A percentile compares a stretch with the other conserved stretches of the same genome.
Conservation (phyloP, 768 basidiomycete genomes). For the Russula compacta region DNA sequence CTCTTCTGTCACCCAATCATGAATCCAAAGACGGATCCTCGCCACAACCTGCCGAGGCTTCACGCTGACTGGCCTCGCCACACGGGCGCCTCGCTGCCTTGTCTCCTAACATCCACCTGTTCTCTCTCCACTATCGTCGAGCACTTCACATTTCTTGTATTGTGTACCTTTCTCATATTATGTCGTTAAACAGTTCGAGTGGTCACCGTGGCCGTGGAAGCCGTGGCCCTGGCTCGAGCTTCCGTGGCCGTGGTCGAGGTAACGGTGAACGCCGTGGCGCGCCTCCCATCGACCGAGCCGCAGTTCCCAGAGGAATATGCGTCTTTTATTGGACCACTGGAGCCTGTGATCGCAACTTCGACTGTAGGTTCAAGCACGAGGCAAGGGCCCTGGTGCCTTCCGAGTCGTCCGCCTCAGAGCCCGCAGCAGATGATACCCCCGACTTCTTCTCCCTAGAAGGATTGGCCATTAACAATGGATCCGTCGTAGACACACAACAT, state of each 20-base stretch:
- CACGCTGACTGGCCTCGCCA: too few species aligned
- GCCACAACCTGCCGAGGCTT: not conserved
- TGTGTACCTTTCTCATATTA: not conserved
- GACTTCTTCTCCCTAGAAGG: conserved; percentile 23
- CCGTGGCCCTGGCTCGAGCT: not conserved
- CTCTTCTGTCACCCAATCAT: too few species aligned
- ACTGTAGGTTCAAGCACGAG: conserved; percentile 25
- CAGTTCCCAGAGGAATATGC: conserved; percentile 23
- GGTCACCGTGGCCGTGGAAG: conserved; percentile 1
- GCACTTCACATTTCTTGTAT: not conserved
- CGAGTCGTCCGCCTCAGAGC: not conserved
- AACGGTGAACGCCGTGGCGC: conserved; percentile 12
- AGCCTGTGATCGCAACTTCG: conserved; percentile 22
- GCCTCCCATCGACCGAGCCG: not conserved
- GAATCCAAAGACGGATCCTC: too few species aligned
- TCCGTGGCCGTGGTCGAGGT: not conserved
- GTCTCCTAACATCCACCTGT: too few species aligned
- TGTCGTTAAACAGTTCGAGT: not conserved
- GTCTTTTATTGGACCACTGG: conserved; percentile 26
- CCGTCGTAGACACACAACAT: conserved; percentile 6
- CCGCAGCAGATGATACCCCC: conserved; percentile 6
- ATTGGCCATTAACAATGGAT: conserved; percentile 18
- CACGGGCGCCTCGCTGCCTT: not conserved
- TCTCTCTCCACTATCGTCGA: not conserved
- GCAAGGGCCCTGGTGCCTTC: conserved; percentile 3